Percentiles rank a stretch among this genome's conserved stretches.
Conservation (phyloP, 2,329 filamentous ascomycete genomes). For the Fusarium chlamydosporum region DNA sequence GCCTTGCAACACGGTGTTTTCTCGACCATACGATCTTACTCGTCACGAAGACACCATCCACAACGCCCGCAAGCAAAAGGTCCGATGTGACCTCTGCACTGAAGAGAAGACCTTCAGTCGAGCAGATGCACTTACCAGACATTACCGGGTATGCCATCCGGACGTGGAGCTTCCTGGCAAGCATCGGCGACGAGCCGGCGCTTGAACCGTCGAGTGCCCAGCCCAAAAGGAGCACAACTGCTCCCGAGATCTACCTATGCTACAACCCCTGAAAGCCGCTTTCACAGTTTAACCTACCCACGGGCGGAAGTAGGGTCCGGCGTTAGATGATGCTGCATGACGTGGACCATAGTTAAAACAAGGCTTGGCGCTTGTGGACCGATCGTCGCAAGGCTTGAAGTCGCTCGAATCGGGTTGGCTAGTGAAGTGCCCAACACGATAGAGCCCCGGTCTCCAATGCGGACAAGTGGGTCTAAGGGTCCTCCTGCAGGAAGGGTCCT, state of each 20-base stretch:
- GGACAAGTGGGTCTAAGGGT: constrained; percentile 51
- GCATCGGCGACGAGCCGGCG: constrained; percentile 40
- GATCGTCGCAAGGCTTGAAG: constrained; percentile 34
- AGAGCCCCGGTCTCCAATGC: constrained; percentile 22
- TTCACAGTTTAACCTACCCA: constrained; percentile 7
- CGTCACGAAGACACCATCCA: constrained; percentile 98
- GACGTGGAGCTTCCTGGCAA: constrained; percentile 42
- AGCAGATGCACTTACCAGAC: constrained; percentile 92
- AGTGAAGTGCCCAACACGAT: constrained; percentile 25
- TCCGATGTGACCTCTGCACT: constrained; percentile 90
- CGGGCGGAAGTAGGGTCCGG: constrained; percentile 14
- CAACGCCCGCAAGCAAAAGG: constrained; percentile 93
- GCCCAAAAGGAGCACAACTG: constrained; percentile 1
- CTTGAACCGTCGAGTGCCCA: constrained; percentile 19
- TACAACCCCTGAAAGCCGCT: constrained; percentile 5
- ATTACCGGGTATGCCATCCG: constrained; percentile 95
- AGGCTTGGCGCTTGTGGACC: constrained; percentile 43
- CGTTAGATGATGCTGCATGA: constrained; percentile 50
- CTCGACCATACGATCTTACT: constrained; percentile 94
- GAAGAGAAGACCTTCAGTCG: constrained; percentile 98
- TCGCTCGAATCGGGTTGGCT: constrained; percentile 37
- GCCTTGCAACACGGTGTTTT: constrained; percentile 94
- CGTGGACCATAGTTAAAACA: constrained; percentile 43
- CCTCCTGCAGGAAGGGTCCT: constrained; percentile 53
- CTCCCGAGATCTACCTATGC: not conserved